These are phyloP conservation scores for Leucogyrophana mollusca DNA, from an alignment of 768 basidiomycete genomes.

Conservation along the genomic window DNA sequence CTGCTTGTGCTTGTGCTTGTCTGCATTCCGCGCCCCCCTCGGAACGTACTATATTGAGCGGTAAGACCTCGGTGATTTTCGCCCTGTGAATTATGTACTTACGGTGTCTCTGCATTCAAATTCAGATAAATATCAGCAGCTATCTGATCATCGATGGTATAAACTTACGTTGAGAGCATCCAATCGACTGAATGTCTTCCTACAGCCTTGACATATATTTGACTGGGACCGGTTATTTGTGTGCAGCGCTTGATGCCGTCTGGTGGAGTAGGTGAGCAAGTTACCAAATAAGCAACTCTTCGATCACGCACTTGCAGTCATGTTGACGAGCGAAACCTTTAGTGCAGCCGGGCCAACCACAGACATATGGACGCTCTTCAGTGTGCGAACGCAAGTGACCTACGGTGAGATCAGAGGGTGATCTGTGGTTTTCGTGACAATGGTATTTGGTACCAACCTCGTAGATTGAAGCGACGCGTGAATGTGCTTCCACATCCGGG, in stretches of 20 bases:
- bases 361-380: constrained; percentile 91
- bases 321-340: constrained; percentile 96
- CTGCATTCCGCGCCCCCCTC: constrained; percentile 83
- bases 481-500: constrained; percentile 97
- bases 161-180: constrained; percentile 90
- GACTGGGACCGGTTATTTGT: constrained; percentile 70
- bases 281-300: not conserved
- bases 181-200: constrained; percentile 90
- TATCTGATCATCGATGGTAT: constrained; percentile 16
- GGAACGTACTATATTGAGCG: constrained; percentile 61
- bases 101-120: constrained; percentile 67
- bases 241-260: constrained; percentile 90
- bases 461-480: constrained; percentile 85
- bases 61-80: constrained; percentile 10
- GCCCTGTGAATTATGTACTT: constrained; percentile 32
- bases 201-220: constrained; percentile 88
- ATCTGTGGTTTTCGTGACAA: not conserved
- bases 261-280: constrained; percentile 23
- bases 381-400: constrained; percentile 95
- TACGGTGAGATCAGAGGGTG: constrained; percentile 24
- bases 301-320: constrained; percentile 86
- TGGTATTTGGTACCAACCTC: constrained; percentile 48
- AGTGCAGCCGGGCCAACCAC: constrained; percentile 91
- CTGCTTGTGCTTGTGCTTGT: constrained; percentile 28
- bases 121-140: constrained; percentile 16